Evolutionary conservation across 2,329 filamentous ascomycete genomes (phyloP).

Genomic region (Aspergillus fischeri): DNA sequence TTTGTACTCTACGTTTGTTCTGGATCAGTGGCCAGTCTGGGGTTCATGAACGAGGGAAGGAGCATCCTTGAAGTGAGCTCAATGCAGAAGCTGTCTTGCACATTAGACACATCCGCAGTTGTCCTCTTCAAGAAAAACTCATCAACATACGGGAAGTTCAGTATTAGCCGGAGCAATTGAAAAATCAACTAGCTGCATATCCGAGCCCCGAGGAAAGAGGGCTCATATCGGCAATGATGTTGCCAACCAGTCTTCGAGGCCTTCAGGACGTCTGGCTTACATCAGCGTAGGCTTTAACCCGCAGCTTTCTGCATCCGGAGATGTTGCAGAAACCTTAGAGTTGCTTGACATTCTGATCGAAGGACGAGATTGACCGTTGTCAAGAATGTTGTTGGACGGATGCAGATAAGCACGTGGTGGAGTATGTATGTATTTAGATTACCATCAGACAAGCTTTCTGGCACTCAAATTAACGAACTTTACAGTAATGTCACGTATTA

Average conservation of each 20-base stretch:
- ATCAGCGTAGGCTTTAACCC: not conserved
- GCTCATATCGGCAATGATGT: not conserved
- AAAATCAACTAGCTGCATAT: not conserved
- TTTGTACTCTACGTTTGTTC: no score
- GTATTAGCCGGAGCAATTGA: not conserved
- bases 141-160: not conserved
- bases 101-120: not conserved
- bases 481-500: not conserved
- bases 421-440: not conserved
- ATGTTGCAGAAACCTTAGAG: not conserved
- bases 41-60: not conserved
- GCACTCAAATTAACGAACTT: not conserved
- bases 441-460: not conserved
- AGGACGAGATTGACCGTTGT: not conserved
- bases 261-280: not conserved
- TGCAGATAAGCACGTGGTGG: not conserved
- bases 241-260: not conserved
- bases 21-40: no score
- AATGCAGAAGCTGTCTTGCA: not conserved
- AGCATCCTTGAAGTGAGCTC: not conserved
- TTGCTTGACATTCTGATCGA: not conserved
- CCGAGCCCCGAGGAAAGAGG: not conserved
- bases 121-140: not conserved
- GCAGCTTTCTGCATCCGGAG: not conserved
- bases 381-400: not conserved